Evolutionary conservation across 306 rosid species (phyloP).

Genomic region (Dryas alaskensis): DNA sequence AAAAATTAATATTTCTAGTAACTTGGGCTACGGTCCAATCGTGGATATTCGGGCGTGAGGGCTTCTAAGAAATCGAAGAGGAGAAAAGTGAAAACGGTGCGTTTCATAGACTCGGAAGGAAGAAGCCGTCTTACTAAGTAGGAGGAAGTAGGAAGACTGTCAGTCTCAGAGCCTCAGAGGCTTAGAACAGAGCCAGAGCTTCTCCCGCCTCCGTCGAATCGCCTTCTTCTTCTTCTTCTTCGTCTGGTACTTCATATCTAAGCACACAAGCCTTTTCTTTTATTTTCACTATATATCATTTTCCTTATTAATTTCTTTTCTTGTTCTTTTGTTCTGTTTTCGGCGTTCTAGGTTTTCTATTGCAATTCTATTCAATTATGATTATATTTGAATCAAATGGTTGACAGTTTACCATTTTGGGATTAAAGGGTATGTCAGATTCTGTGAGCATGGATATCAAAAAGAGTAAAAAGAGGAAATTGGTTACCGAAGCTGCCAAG

Average conservation of each 20-base stretch:
- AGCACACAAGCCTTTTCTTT: not conserved
- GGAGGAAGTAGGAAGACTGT: not conserved
- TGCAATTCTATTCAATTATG: too few relatives aligned
- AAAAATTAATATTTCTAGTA: too few relatives aligned
- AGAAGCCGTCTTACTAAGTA: not conserved
- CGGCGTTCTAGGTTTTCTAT: not conserved
- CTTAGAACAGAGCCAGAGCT: not conserved
- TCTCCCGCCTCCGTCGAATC: not conserved
- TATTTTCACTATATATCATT: not conserved
- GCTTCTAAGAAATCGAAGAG: not conserved
- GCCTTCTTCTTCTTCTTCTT: not conserved
- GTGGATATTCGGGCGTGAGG: not conserved
- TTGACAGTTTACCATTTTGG: too few relatives aligned
- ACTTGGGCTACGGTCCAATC: too few relatives aligned
- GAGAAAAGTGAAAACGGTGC: not conserved
- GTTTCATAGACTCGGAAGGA: not conserved
- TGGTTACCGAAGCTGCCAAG: constrained; percentile 40
- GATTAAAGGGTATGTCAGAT: too few relatives aligned
- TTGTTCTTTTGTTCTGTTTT: not conserved
- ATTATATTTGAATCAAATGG: too few relatives aligned
- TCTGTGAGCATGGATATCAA: not conserved
- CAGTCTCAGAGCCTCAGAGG: not conserved
- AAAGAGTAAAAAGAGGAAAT: constrained; percentile 6
- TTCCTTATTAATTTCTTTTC: not conserved
- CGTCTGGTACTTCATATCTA: not conserved